Base-by-base conservation (phyloP, 148 eudicot genomes). In the Diospyros kaki region DNA sequence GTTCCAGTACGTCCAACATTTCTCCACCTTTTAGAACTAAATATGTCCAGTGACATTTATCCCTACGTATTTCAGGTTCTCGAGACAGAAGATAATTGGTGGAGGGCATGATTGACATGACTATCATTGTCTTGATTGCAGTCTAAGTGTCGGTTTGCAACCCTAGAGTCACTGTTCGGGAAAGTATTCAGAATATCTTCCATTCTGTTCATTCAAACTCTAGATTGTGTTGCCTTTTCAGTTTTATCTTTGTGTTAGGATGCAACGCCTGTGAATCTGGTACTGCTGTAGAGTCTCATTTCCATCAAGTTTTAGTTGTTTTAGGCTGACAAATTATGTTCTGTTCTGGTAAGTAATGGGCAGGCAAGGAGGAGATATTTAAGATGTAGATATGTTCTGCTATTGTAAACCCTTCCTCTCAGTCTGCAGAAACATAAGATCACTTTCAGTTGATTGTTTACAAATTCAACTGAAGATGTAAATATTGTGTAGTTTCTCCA, bases 41-140 rank as follows among this genome's bases (percentile, higher is more conserved):
- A 55, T 70, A 46, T 48, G 18, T 6, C 41, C 8, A 42, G 41
- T 71, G 64, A 79, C 74, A 13, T 68, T 17, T 54, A 69, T 72
- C 58, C 64, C 64, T 62, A 56, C 51, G 68, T 59, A 44, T 69
- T 69, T 79, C 78, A 79, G 82, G 82, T 68, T 55, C 73, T 53
- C 77, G 39, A 69, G 74, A 69, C 54, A 79, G 77, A 75, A 74
- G 78, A 79, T 79, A 79, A 62, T 74, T 74, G 75, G 78, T 79
- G 74, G 74, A 79, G 64, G 80, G 66, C 77, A 79, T 74, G 73
- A 68, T 68, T 69, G 69, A 54, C 42, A 74, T 79, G 73, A 67
- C 78, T 74, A 68, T 70, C 63, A 64, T 56, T 66, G 45, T 71
- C 64, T 77, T 71, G 46, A 54, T 61, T 61, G 66, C 41, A 45